These are phyloP conservation scores for Pleurotus ostreatus DNA, from an alignment of 768 basidiomycete species.

Conservation along the genomic window DNA sequence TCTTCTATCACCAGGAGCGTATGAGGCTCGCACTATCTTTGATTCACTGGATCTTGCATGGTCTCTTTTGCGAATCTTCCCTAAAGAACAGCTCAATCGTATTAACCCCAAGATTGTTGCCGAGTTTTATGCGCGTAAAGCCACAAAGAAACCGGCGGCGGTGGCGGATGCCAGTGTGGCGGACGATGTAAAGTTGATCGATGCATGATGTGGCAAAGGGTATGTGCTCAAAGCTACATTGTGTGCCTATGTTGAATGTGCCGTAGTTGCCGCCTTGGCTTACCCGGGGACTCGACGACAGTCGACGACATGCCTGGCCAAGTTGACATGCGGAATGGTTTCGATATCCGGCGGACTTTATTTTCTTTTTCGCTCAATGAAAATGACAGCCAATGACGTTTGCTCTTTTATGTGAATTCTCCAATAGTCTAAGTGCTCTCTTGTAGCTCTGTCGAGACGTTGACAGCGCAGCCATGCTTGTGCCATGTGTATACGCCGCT, in stretches of 20 bases:
- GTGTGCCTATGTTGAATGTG: not conserved
- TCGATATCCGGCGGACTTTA: slow-evolving; percentile 6
- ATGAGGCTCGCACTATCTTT: slow-evolving; percentile 94
- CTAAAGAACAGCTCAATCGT: slow-evolving; percentile 96
- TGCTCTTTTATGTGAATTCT: not conserved
- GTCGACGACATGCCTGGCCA: not conserved
- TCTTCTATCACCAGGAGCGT: slow-evolving; percentile 54
- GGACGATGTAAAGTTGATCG: slow-evolving; percentile 55
- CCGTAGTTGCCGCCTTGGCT: not conserved
- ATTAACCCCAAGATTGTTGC: slow-evolving; percentile 95
- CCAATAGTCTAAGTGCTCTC: not conserved
- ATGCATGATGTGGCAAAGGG: slow-evolving; percentile 40
- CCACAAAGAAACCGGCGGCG: slow-evolving; percentile 53
- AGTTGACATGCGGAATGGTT: slow-evolving; percentile 6
- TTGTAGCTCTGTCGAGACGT: not conserved
- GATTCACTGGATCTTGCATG: slow-evolving; percentile 97
- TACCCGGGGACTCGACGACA: not conserved
- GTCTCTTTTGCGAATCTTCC: slow-evolving; percentile 96
- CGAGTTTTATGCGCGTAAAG: slow-evolving; percentile 89
- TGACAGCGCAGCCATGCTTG: not conserved
- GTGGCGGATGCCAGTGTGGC: slow-evolving; percentile 45
- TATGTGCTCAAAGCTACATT: not conserved
- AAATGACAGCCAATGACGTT: slow-evolving; percentile 2
- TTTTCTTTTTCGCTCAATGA: slow-evolving; percentile 1
- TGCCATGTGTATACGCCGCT: slow-evolving; percentile 7